phyloP scores from a whole-genome alignment of 192 early-diverging fungal genomes.

The Cetraspora pellucida region DNA sequence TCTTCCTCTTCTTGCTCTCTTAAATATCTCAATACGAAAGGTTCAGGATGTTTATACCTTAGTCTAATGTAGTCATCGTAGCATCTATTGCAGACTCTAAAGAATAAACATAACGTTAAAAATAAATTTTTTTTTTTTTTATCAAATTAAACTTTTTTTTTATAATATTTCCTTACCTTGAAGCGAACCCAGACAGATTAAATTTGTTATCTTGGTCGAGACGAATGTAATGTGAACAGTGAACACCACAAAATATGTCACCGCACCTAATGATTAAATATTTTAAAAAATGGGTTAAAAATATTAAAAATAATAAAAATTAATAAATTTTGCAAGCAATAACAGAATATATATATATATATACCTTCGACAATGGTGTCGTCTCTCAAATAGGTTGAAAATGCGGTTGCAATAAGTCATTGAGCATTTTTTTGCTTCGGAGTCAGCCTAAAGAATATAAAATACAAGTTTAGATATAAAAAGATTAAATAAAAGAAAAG shows the following conservation, averaged over 20 bases:
- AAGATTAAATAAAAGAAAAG: too few relatives aligned
- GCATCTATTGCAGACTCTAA: slow-evolving; percentile 40
- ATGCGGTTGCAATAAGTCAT: slow-evolving; percentile 33
- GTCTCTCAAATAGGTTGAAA: slow-evolving; percentile 42
- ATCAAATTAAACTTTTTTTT: too few relatives aligned
- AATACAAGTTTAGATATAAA: neutral
- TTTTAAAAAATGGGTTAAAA: neutral
- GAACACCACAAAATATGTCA: slow-evolving; percentile 43
- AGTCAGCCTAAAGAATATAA: slow-evolving; percentile 37
- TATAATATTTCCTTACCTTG: slow-evolving; percentile 16
- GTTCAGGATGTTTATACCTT: neutral
- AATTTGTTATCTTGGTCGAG: slow-evolving; percentile 42
- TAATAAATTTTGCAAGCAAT: neutral
- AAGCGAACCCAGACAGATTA: slow-evolving; percentile 35
- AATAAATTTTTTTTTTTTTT: too few relatives aligned
- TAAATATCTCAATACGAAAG: neutral
- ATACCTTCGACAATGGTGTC: slow-evolving; percentile 45
- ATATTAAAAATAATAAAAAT: neutral
- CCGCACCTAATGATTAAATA: slow-evolving; percentile 40
- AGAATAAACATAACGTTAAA: too few relatives aligned
- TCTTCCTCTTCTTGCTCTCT: neutral
- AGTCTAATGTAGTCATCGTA: slow-evolving; percentile 1
- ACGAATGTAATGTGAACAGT: slow-evolving; percentile 46
- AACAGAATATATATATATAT: neutral
- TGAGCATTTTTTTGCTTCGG: slow-evolving; percentile 36